Percentiles rank a stretch among this genome's conserved stretches.
Conservation (phyloP, 2,329 filamentous ascomycete species). For the Apiospora saccharicola region DNA sequence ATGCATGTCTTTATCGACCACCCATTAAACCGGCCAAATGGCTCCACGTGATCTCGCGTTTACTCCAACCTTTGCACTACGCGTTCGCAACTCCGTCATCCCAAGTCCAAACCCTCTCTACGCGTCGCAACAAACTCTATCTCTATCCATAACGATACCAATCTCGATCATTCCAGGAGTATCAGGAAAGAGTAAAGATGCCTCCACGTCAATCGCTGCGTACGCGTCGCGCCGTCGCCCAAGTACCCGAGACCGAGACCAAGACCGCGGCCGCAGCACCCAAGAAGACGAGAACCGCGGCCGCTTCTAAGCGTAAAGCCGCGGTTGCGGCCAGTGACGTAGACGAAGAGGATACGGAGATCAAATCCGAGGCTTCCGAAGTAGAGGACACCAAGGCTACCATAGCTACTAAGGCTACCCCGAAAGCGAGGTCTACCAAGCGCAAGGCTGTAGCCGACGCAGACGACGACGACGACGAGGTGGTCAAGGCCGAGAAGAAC, state of each 20-base stretch:
- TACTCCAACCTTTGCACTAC: neutral
- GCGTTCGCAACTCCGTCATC: neutral
- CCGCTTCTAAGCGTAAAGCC: slow-evolving; percentile 42
- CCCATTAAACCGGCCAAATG: neutral
- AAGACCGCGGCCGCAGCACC: neutral
- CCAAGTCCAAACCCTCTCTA: neutral
- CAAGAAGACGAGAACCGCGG: slow-evolving; percentile 27
- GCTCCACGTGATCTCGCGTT: neutral
- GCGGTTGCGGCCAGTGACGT: slow-evolving; percentile 27
- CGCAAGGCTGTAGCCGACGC: slow-evolving; percentile 37
- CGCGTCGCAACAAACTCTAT: neutral
- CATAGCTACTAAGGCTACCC: slow-evolving; percentile 34
- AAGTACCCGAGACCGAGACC: neutral
- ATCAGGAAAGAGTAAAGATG: neutral
- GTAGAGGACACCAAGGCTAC: slow-evolving; percentile 33
- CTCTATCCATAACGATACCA: neutral
- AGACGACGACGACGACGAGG: slow-evolving; percentile 34
- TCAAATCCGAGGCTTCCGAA: slow-evolving; percentile 31
- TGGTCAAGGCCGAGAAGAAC: slow-evolving; percentile 31
- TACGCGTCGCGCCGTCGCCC: slow-evolving; percentile 23
- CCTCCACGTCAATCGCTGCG: slow-evolving; percentile 28
- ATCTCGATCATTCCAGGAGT: neutral
- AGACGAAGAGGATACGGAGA: slow-evolving; percentile 25
- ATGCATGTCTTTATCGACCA: neutral
- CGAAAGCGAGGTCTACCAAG: slow-evolving; percentile 53